A percentile compares a stretch with the other conserved stretches of the same genome.
phyloP scores from a whole-genome alignment of 176 grass and related monocot genomes.

The Miscanthus lutarioriparius region DNA sequence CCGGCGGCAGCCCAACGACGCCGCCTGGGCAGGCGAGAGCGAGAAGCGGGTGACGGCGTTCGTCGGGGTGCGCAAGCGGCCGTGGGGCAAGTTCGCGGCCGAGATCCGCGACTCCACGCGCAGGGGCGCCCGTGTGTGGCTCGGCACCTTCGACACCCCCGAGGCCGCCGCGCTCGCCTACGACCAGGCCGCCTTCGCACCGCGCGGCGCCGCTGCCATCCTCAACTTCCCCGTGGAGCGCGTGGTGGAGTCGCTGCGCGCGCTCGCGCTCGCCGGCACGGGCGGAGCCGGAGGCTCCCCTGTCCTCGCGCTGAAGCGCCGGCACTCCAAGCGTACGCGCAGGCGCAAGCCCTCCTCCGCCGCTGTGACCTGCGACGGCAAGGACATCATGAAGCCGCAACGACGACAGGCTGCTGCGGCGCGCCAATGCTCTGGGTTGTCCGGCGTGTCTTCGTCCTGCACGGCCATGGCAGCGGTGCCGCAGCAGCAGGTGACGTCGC shows the following conservation, averaged over 20 bases:
- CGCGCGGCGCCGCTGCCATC: slow-evolving; percentile 43
- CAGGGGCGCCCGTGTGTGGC: slow-evolving; percentile 59
- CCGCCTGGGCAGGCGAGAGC: not conserved
- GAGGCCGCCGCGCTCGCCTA: slow-evolving; percentile 67
- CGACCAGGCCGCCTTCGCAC: slow-evolving; percentile 60
- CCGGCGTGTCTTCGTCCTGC: not conserved
- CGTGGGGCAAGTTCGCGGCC: slow-evolving; percentile 65
- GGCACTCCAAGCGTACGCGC: slow-evolving; percentile 41
- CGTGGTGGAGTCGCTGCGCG: slow-evolving; percentile 47
- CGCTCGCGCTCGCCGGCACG: slow-evolving; percentile 12
- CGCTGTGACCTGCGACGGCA: not conserved
- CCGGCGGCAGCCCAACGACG: not conserved
- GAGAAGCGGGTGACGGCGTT: not conserved
- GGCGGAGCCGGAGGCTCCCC: not conserved
- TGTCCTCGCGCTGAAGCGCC: slow-evolving; percentile 47
- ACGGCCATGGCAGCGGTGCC: not conserved
- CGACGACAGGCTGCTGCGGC: not conserved
- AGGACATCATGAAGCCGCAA: not conserved
- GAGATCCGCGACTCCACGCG: slow-evolving; percentile 62
- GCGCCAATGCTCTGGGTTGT: not conserved
- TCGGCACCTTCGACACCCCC: slow-evolving; percentile 73
- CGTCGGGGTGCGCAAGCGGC: slow-evolving; percentile 53
- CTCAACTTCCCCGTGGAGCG: slow-evolving; percentile 51
- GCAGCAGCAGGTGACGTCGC: not conserved
- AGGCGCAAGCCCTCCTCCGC: not conserved